Evolutionary conservation across 805 yeast species (phyloP), one percentile per base, ranked within the genome.

Genomic region (Ogataea trehaloabstinens): DNA sequence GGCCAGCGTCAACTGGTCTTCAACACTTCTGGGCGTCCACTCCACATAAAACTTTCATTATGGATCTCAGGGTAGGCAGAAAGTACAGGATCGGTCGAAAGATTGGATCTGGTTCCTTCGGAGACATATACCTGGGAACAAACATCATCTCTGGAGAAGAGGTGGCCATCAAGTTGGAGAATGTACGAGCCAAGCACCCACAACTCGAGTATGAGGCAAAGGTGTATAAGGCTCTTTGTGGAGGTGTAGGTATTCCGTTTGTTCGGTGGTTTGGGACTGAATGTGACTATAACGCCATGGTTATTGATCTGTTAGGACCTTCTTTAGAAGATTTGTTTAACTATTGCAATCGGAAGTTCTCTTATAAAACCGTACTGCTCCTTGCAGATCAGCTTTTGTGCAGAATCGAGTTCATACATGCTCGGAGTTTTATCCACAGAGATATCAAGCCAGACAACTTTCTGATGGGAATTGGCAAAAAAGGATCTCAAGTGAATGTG

Each of bases 201-300:
- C 99, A 91, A 67, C 74, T 91, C 50, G 97, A 91, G 58, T 93
- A 91, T 61, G 99, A 91, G 65, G 96, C 97, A 12, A 81, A 95
- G 52, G 98, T 93, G 19, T 91, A 91, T 70, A 88, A 85, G 59
- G 90, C 95, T 2, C 69, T 91, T 38, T 82, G 95, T 48, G 99
- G 98, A 25, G 98, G 98, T 22, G 91, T 91, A 25, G 98, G 99
- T 22, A 89, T 91, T 42, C 98, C 99, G 3, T 90, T 89, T 66
- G 89, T 91, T 24, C 80, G 98, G 62, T 91, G 96, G 95, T 90
- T 80, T 62, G 99, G 98, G 27, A 85, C 95, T 2, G 98, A 91
- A 63, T 87, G 95, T 52, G 97, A 90, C 60, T 91, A 88, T 60
- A 87, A 90, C 63, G 96, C 97, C 28, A 83, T 91, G 90, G 98